Conservation (phyloP, 2,329 filamentous ascomycete species). For the Cladophialophora yegresii region DNA sequence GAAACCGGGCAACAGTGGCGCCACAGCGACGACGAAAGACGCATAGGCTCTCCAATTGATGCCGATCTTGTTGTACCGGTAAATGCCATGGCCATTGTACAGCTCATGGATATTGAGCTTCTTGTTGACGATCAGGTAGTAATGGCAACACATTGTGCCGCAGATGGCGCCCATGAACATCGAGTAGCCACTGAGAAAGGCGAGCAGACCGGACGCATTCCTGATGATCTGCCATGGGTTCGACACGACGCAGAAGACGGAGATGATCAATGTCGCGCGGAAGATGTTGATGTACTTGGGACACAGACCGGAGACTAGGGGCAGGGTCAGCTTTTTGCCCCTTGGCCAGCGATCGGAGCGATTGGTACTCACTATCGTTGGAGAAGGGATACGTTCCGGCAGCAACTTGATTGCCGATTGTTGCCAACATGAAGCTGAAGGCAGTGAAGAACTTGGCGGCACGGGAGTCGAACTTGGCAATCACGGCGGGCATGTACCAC, state of each 20-base stretch:
- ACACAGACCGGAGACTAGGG: constrained; percentile 68
- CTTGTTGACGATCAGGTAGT: constrained; percentile 45
- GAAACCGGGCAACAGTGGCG: constrained; percentile 40
- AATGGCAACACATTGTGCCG: constrained; percentile 48
- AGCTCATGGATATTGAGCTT: constrained; percentile 48
- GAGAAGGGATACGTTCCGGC: constrained; percentile 40
- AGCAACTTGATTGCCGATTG: constrained; percentile 49
- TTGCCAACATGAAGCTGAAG: constrained; percentile 47
- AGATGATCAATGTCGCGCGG: constrained; percentile 64
- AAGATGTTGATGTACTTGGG: constrained; percentile 82
- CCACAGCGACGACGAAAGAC: constrained; percentile 42
- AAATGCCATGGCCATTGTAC: constrained; percentile 46
- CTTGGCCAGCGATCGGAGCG: background rate
- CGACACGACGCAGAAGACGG: constrained; percentile 44
- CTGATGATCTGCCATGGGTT: constrained; percentile 42
- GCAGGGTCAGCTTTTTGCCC: background rate
- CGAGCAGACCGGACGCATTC: constrained; percentile 32
- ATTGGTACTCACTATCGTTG: constrained; percentile 8
- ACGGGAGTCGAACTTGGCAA: constrained; percentile 49
- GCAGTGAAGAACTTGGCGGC: constrained; percentile 49
- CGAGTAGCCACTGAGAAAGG: constrained; percentile 36
- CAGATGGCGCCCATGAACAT: constrained; percentile 49
- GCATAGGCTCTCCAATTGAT: constrained; percentile 42
- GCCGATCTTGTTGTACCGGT: constrained; percentile 44
- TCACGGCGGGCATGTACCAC: constrained; percentile 55